phyloP scores from a whole-genome alignment of 176 grass and related monocot species.

The Musa schizocarpa region DNA sequence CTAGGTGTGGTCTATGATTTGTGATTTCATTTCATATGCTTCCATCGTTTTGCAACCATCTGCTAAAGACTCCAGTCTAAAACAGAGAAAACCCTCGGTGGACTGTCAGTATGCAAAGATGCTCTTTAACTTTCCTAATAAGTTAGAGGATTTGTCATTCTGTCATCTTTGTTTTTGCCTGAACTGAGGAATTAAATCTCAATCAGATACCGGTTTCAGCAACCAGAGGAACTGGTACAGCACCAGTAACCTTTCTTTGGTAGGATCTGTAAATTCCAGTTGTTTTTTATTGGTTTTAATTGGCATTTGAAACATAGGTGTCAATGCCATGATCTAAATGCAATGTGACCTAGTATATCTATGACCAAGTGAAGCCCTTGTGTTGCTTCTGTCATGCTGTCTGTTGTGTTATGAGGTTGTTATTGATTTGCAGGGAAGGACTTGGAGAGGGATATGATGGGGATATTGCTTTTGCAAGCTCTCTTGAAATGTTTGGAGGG shows the following conservation, averaged over 20 bases:
- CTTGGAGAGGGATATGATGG: conserved; percentile 88
- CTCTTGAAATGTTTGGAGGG: conserved; percentile 79
- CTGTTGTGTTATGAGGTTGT: not conserved
- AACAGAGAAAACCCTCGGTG: not conserved
- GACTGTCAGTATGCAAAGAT: no score
- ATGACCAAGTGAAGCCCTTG: not conserved
- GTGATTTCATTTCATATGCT: not conserved
- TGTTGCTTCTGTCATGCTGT: not conserved
- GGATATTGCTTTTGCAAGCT: conserved; percentile 78
- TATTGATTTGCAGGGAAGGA: conserved; percentile 53
- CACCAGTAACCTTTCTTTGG: no score
- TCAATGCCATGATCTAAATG: not conserved
- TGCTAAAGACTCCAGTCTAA: not conserved
- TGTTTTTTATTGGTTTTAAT: no score
- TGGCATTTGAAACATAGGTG: not conserved
- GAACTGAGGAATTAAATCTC: no score
- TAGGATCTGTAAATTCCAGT: no score
- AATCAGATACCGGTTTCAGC: no score
- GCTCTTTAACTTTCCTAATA: not conserved
- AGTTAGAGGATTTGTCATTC: not conserved
- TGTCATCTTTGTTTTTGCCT: not conserved
- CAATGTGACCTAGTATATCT: not conserved
- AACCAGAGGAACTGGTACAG: no score
- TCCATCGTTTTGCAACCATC: not conserved
- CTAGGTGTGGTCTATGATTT: not conserved